Evolutionary conservation across 805 yeast genomes (phyloP).

Genomic region (Diddensiella caesifluorescens): DNA sequence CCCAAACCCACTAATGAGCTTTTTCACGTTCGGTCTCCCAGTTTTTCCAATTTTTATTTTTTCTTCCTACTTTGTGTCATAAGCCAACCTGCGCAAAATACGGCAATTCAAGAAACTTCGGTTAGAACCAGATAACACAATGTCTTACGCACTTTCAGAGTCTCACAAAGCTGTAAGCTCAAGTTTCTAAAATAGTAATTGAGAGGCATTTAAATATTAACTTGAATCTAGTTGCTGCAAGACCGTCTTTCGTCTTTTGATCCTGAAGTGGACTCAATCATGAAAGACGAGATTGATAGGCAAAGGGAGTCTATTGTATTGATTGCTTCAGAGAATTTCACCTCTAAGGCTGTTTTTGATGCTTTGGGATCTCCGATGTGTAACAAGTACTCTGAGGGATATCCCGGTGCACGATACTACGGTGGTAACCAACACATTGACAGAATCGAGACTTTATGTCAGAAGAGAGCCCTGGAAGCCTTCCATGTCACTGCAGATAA

Average conservation of each 20-base stretch:
- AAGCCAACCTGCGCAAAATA: not conserved
- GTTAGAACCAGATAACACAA: constrained; percentile 1
- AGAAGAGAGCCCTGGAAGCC: constrained; percentile 82
- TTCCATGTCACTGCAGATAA: constrained; percentile 66
- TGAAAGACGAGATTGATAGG: constrained; percentile 73
- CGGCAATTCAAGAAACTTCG: not conserved
- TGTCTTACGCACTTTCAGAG: constrained; percentile 31
- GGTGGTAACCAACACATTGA: constrained; percentile 98
- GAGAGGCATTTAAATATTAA: not conserved
- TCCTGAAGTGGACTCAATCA: constrained; percentile 38
- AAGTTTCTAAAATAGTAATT: not conserved
- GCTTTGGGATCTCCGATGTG: constrained; percentile 94
- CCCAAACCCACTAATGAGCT: too few relatives aligned
- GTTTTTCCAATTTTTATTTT: too few relatives aligned
- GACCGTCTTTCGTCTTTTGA: constrained; percentile 30
- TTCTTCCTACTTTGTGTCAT: too few relatives aligned
- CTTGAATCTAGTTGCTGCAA: constrained; percentile 25
- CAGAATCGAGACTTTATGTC: constrained; percentile 83
- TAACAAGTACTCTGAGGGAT: constrained; percentile 97
- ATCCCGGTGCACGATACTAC: constrained; percentile 96
- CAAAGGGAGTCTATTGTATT: constrained; percentile 90
- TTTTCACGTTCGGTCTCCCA: too few relatives aligned
- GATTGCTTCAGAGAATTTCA: constrained; percentile 95
- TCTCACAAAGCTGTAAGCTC: constrained; percentile 27
- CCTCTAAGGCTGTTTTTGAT: constrained; percentile 92